Base-by-base conservation (phyloP, 441 rosid species). In the Populus tomentosa region DNA sequence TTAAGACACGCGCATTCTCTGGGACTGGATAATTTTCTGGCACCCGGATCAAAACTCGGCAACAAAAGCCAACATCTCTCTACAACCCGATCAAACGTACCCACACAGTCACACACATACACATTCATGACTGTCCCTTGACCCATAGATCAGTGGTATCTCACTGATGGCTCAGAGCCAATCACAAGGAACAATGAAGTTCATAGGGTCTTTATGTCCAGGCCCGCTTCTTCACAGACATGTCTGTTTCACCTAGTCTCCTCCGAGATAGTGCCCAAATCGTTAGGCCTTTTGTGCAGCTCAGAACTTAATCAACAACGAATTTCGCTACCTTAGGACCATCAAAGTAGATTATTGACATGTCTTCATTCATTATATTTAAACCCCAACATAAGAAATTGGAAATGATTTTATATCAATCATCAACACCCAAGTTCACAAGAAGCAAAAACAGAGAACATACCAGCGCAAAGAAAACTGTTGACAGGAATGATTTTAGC, bases 391-490 rank as follows among this genome's bases (percentile, higher is more conserved):
- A 10, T 8, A 9, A 10, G 5, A 63, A 63, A 26, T 21, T 30
- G 30, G n/a, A 30, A 1, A 67, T 16, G 36, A 30, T 24, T 6
- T 67, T 26, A 67, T 26, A 67, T 13, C 36, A 24, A 67, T 30
- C 69, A 33, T 32, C 71, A 68, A 68, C 6, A 16, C 61, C n/a
- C 61, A 18, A 53, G 13, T 6, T 30, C 35, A 67, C 21, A 36
- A 40, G 68, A 33, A n/a, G 67, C 18, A 67, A 26, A 69, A 63
- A 59, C 20, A 11, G 75, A 65, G 6, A 42, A 73, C 89, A 56
- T 90, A 95, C 99, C 97, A 92, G 79, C 24, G 82, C 93, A 24
- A 95, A 93, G 89, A 93, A 91, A 73, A 90, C 93, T 2, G 97
- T 93, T 14, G 98, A 95, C 26, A 95, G 78, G 85, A 94, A 82